A percentile compares a stretch with the other conserved stretches of the same genome.
phyloP scores from a whole-genome alignment of 345 rosid species.

The Angophora floribunda region DNA sequence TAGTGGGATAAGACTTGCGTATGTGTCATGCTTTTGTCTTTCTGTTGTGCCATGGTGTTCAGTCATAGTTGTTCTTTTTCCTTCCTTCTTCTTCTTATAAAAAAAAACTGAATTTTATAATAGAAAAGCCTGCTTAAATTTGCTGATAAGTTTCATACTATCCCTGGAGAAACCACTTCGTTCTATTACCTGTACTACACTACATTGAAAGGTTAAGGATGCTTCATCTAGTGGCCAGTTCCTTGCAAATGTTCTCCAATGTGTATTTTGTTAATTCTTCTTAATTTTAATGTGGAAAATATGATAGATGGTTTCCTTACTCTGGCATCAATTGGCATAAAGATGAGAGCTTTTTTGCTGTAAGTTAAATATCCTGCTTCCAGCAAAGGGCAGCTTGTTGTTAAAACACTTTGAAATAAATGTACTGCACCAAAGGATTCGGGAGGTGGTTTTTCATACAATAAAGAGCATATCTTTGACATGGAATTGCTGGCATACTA shows the following conservation, averaged over 20 bases:
- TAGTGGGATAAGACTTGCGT: not conserved
- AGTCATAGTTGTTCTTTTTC: not conserved
- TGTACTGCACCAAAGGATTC: not conserved
- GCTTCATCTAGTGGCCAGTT: not conserved
- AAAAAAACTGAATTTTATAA: not conserved
- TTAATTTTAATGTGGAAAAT: not conserved
- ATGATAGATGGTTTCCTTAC: not conserved
- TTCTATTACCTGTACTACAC: not conserved
- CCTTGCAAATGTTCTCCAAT: not conserved
- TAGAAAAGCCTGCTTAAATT: not conserved
- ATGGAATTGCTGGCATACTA: not conserved
- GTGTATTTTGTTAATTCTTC: not conserved
- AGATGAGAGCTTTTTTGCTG: not conserved
- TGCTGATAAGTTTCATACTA: not conserved
- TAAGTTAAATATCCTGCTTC: not conserved
- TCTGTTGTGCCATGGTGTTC: not conserved
- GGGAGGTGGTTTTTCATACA: not conserved
- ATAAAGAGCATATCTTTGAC: not conserved
- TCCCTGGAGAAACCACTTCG: not conserved
- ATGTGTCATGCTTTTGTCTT: not conserved
- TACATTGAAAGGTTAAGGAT: not conserved
- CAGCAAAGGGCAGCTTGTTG: not conserved
- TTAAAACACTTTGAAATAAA: not conserved
- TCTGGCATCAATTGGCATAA: not conserved
- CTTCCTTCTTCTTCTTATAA: not conserved